Percentiles rank a stretch among this genome's conserved stretches.
These are phyloP conservation scores for Quercus dentata DNA, from an alignment of 306 rosid species.

Conservation along the genomic window DNA sequence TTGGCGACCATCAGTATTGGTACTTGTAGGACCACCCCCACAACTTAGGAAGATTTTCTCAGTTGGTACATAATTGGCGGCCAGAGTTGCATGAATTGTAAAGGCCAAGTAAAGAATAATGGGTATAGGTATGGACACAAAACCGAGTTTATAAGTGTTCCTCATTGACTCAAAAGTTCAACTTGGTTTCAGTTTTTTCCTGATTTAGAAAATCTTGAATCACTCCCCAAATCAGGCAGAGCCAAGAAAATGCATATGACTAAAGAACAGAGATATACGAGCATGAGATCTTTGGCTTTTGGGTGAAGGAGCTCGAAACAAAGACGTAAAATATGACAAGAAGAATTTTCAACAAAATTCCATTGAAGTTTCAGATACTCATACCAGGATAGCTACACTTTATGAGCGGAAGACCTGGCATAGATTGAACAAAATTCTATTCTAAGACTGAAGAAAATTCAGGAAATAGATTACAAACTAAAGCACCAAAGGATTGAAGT, in stretches of 20 bases:
- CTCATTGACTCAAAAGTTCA: conserved; percentile 21
- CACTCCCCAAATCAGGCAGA: background rate
- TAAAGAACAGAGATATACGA: no score
- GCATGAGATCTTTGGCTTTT: no score
- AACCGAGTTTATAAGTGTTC: conserved; percentile 24
- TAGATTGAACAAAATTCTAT: no score
- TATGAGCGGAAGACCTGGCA: no score
- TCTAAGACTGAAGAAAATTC: no score
- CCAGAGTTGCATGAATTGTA: conserved; percentile 23
- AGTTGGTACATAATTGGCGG: conserved; percentile 53
- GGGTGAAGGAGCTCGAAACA: no score
- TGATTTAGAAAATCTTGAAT: background rate
- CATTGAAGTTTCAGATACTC: no score
- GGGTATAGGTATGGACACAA: background rate
- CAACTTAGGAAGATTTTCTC: conserved; percentile 66
- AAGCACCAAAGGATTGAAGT: background rate
- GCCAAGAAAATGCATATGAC: no score
- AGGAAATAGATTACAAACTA: no score
- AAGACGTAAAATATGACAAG: no score
- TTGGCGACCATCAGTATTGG: conserved; percentile 49
- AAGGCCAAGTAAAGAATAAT: conserved; percentile 31
- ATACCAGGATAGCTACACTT: no score
- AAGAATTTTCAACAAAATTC: no score
- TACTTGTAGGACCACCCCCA: conserved; percentile 60
- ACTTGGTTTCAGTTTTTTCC: background rate